Percentiles rank a stretch among this genome's conserved stretches.
These are phyloP conservation scores for Hericium coralloides DNA, from an alignment of 768 basidiomycete species.

Conservation along the genomic window DNA sequence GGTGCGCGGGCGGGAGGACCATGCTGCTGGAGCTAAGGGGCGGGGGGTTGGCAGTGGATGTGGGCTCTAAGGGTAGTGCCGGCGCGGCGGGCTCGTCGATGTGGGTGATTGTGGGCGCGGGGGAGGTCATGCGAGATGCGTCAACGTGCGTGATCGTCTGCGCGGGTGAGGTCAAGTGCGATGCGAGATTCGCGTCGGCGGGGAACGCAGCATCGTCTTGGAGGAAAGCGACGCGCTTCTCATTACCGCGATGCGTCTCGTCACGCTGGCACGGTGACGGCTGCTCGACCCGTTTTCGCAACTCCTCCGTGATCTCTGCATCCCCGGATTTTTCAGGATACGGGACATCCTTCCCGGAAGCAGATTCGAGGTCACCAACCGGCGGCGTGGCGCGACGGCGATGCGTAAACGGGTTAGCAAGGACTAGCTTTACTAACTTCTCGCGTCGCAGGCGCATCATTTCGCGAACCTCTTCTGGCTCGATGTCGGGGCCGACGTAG, in stretches of 20 bases:
- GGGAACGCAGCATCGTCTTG: neutral
- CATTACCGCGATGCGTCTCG: neutral
- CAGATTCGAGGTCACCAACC: neutral
- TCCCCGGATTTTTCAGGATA: neutral
- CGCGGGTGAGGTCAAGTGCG: neutral
- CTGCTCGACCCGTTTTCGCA: neutral
- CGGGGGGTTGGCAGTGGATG: neutral
- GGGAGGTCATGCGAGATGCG: neutral
- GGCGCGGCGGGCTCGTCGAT: neutral
- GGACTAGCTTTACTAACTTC: slow-evolving; percentile 6
- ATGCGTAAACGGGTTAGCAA: neutral
- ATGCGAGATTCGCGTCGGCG: neutral
- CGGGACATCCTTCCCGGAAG: neutral
- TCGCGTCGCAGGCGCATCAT: slow-evolving; percentile 31
- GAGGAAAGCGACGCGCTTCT: neutral
- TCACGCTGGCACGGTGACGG: neutral
- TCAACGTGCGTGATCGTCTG: neutral
- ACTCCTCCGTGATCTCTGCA: neutral
- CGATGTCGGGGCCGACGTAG: slow-evolving; percentile 54
- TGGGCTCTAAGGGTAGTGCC: neutral
- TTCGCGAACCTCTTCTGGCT: slow-evolving; percentile 45
- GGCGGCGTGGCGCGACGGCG: neutral
- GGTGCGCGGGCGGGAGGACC: neutral
- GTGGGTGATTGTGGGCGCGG: neutral
- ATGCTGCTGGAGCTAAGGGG: neutral